A percentile compares a stretch with the other conserved stretches of the same genome.
Evolutionary conservation across 2,329 filamentous ascomycete species (phyloP).

Genomic region (Aspergillus fumigatiaffinis): DNA sequence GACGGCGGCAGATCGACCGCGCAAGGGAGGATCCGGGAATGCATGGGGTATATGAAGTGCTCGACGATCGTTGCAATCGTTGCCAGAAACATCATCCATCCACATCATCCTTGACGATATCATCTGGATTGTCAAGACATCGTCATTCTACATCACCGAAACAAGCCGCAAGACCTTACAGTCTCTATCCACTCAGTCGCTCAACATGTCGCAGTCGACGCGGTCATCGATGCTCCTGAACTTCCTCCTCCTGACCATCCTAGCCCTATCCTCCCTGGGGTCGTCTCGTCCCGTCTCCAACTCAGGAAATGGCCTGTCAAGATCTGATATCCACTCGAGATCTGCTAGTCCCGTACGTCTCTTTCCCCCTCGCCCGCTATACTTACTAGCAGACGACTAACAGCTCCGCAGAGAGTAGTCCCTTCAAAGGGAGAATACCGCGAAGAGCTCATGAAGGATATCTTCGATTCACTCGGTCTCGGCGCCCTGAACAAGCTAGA

Average conservation of each 20-base stretch:
- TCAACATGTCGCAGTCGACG: constrained; percentile 4
- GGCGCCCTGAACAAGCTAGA: constrained; percentile 1
- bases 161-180: neutral
- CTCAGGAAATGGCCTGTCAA: neutral
- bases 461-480: constrained; percentile 18
- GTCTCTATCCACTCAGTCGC: neutral
- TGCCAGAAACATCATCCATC: neutral
- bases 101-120: neutral
- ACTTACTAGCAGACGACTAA: neutral
- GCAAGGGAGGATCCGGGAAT: neutral
- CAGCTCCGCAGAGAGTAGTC: constrained; percentile 18
- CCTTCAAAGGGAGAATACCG: constrained; percentile 8
- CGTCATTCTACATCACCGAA: neutral
- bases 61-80: neutral
- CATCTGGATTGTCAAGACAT: neutral
- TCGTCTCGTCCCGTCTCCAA: constrained; percentile 2
- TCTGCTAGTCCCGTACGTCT: constrained; percentile 5
- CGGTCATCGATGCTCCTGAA: constrained; percentile 4
- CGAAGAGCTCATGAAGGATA: constrained; percentile 9
- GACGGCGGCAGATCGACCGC: constrained; percentile 3
- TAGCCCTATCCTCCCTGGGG: constrained; percentile 5
- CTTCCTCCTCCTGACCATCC: constrained; percentile 3
- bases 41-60: constrained; percentile 9
- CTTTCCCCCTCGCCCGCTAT: neutral
- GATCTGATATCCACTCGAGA: neutral